Conservation (phyloP, 805 yeast species). For the Nadsonia fulvescens region DNA sequence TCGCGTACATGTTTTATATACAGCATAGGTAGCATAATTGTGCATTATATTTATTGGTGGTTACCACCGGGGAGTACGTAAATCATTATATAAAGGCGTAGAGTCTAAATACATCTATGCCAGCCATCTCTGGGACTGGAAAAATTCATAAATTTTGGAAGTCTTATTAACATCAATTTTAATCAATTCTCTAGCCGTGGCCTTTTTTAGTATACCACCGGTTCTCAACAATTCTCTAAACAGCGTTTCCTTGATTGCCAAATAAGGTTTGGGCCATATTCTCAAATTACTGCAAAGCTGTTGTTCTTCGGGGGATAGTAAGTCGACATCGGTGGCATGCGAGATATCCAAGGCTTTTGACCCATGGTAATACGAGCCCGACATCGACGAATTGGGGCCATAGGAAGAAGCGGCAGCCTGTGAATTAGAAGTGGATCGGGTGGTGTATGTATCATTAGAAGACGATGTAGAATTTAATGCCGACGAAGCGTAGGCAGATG, state of each 20-base stretch:
- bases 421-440: slow-evolving; percentile 2
- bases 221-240: slow-evolving; percentile 74
- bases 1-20: too few species aligned
- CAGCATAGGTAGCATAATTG: too few species aligned
- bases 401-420: slow-evolving; percentile 5
- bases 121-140: slow-evolving; percentile 85
- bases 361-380: not conserved
- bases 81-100: too few species aligned
- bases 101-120: slow-evolving; percentile 6
- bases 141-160: slow-evolving; percentile 78
- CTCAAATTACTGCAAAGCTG: slow-evolving; percentile 67
- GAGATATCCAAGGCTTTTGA: slow-evolving; percentile 20
- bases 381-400: slow-evolving; percentile 1
- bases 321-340: slow-evolving; percentile 64
- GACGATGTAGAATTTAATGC: slow-evolving; percentile 7
- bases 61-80: too few species aligned
- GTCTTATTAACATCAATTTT: slow-evolving; percentile 80
- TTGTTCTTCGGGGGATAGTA: slow-evolving; percentile 78
- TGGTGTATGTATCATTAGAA: slow-evolving; percentile 3
- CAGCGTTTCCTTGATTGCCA: slow-evolving; percentile 77
- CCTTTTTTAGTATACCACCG: slow-evolving; percentile 70
- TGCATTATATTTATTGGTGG: too few species aligned
- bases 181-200: slow-evolving; percentile 66
- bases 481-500: slow-evolving; percentile 6
- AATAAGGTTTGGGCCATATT: slow-evolving; percentile 80